These are phyloP conservation scores for Paramyrothecium roridum DNA, from an alignment of 2,329 filamentous ascomycete genomes.

Conservation along the genomic window DNA sequence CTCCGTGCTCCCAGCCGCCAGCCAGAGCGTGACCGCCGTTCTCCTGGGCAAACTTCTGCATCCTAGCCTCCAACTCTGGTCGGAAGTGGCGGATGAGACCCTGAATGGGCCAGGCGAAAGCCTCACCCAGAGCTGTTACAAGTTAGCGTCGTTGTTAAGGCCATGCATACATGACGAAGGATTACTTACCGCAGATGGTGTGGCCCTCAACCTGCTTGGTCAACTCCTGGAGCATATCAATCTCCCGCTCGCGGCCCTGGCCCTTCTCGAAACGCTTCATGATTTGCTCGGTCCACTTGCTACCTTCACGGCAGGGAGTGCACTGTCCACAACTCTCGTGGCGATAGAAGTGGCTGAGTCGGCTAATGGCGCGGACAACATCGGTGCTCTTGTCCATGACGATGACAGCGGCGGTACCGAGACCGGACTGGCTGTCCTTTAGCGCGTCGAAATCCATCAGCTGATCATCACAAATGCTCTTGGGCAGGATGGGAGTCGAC, in stretches of 20 bases:
- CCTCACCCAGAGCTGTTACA: slow-evolving; percentile 76
- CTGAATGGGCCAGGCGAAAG: slow-evolving; percentile 97
- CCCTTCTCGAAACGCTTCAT: slow-evolving; percentile 96
- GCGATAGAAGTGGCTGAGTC: slow-evolving; percentile 94
- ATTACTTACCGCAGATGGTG: slow-evolving; percentile 83
- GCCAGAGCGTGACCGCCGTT: slow-evolving; percentile 72
- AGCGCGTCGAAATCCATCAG: slow-evolving; percentile 98
- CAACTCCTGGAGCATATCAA: slow-evolving; percentile 98
- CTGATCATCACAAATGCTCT: slow-evolving; percentile 86
- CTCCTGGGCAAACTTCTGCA: slow-evolving; percentile 74
- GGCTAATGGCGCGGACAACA: slow-evolving; percentile 88
- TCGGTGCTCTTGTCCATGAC: slow-evolving; percentile 99
- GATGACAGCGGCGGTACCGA: slow-evolving; percentile 95
- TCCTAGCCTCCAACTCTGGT: slow-evolving; percentile 88
- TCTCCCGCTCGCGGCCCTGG: slow-evolving; percentile 83
- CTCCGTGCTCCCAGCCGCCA: slow-evolving; percentile 81
- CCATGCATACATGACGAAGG: too few relatives aligned
- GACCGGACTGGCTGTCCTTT: slow-evolving; percentile 95
- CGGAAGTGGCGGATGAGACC: slow-evolving; percentile 98
- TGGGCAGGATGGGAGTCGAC: slow-evolving; percentile 93
- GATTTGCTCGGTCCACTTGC: slow-evolving; percentile 99
- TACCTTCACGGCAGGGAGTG: slow-evolving; percentile 98
- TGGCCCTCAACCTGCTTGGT: slow-evolving; percentile 99
- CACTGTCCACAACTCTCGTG: slow-evolving; percentile 98
- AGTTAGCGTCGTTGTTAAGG: slow-evolving; percentile 6